A percentile compares a stretch with the other conserved stretches of the same genome.
Evolutionary conservation across 352 stramenopile species (phyloP).

Genomic region (Elongisporangium senticosum): DNA sequence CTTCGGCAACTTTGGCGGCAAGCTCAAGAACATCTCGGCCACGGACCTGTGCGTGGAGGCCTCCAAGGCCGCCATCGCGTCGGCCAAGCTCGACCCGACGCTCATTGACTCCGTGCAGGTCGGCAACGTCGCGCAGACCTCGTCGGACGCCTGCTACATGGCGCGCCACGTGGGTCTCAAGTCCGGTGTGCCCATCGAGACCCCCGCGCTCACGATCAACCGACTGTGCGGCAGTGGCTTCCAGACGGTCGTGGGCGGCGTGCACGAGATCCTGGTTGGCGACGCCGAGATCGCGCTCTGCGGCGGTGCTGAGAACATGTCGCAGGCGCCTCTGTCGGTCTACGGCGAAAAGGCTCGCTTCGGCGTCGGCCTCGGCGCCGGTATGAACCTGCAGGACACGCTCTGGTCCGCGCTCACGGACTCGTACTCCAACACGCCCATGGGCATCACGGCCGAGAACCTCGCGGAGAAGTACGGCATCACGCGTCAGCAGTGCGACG

Average conservation of each 20-base stretch:
- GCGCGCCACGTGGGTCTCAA: conserved; percentile 94
- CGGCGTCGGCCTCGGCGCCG: conserved; percentile 89
- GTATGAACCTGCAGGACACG: conserved; percentile 92
- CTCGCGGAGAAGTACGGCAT: conserved; percentile 94
- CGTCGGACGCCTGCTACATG: conserved; percentile 91
- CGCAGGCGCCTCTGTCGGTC: conserved; percentile 88
- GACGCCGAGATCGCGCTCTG: conserved; percentile 89
- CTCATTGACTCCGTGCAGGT: conserved; percentile 92
- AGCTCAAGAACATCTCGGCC: conserved; percentile 89
- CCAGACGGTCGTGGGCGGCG: conserved; percentile 92
- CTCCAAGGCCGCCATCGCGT: conserved; percentile 79
- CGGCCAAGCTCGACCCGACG: conserved; percentile 78
- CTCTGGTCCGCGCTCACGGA: conserved; percentile 97
- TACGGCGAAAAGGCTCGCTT: conserved; percentile 92
- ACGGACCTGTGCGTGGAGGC: conserved; percentile 89
- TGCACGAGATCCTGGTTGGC: conserved; percentile 89
- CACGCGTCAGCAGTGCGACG: conserved; percentile 92
- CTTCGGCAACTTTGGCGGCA: conserved; percentile 93
- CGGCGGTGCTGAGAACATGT: conserved; percentile 96
- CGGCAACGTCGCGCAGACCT: conserved; percentile 96
- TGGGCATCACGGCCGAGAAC: conserved; percentile 99
- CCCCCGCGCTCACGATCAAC: conserved; percentile 96
- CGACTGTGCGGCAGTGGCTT: conserved; percentile 96
- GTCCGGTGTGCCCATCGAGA: conserved; percentile 81
- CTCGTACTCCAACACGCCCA: conserved; percentile 91